Evolutionary conservation across 176 grass and related monocot species (phyloP), one percentile per base, ranked within the genome.

Genomic region (Ananas comosus): DNA sequence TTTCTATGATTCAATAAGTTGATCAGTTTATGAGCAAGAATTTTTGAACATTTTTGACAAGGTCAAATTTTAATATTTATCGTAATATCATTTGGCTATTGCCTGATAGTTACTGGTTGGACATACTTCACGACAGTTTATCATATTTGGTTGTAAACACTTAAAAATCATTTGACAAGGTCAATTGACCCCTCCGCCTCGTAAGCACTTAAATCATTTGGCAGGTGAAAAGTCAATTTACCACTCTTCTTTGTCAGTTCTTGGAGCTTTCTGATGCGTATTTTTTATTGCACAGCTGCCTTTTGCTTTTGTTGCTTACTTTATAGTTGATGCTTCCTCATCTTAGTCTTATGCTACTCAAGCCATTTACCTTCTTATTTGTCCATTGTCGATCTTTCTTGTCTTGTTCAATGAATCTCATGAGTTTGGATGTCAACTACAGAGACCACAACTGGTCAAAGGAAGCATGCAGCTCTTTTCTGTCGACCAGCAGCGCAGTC

Each of bases 381-480:
- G 56, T 61, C 16, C 21, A 18, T 61, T 10, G 13, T 2, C 56
- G 21, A 19, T 61, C n/a, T 9, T 61, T 61, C n/a, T 14, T 61
- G 21, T 19, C 56, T 22, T 18, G 21, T 61, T 61, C 56, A 22
- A 19, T 61, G 56, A 61, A 61, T 61, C 56, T 61, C 56, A 61
- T 61, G 56, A 1, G 11, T 12, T 70, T 52, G 74, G 48, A 80
- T 79, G 18, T 59, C 21, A 61, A 61, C 74, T 76, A 29, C 72
- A 99, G 94, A 90, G 87, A 64, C 94, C 89, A 10, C 94, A 99
- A 72, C 70, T 99, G 72, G 94, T 93, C 78, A 93, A 99, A 76
- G 94, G 94, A 76, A 99, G 85, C 56, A 93, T 99, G 89, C 94
- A 99, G 67, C 90, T 99, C 59, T 99, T 99, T 79, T 99, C 94